Evolutionary conservation across 305 asterid species (phyloP).

Genomic region (Fraxinus nigra): DNA sequence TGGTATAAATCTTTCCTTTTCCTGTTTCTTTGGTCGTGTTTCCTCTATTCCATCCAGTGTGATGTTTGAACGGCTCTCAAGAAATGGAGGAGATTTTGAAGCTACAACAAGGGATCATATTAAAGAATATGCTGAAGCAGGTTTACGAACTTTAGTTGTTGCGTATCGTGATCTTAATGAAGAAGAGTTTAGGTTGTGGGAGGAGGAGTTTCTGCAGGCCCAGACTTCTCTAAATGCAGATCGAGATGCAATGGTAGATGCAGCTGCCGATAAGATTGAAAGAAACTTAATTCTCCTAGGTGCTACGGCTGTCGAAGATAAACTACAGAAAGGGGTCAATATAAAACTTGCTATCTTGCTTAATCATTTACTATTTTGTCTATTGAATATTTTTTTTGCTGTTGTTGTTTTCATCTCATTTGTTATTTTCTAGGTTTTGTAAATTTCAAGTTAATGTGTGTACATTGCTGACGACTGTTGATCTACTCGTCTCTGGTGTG

Average conservation of each 20-base stretch:
- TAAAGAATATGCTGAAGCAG: constrained; percentile 79
- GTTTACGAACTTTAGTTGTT: constrained; percentile 82
- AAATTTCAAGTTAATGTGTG: neutral
- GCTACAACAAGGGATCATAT: constrained; percentile 64
- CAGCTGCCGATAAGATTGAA: constrained; percentile 84
- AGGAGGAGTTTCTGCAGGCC: constrained; percentile 67
- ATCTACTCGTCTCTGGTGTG: constrained; percentile 20
- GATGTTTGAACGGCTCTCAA: constrained; percentile 77
- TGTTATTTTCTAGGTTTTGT: neutral
- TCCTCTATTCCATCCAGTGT: constrained; percentile 49
- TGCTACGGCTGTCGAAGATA: constrained; percentile 98
- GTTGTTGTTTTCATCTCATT: constrained; percentile 9
- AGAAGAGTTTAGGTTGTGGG: constrained; percentile 71
- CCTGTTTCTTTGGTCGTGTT: constrained; percentile 15
- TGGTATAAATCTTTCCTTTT: constrained; percentile 15
- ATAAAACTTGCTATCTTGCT: constrained; percentile 16
- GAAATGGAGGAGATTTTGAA: constrained; percentile 45
- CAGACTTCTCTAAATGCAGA: constrained; percentile 63
- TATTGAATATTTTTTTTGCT: neutral
- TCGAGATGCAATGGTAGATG: constrained; percentile 79
- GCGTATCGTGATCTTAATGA: constrained; percentile 79
- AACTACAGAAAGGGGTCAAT: constrained; percentile 90
- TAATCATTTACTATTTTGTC: neutral
- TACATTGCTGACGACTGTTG: neutral
- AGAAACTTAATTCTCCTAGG: constrained; percentile 77